Percentiles rank a stretch among this genome's conserved stretches.
phyloP scores from a whole-genome alignment of 2,329 filamentous ascomycete species.

The Sarocladium oryzae region DNA sequence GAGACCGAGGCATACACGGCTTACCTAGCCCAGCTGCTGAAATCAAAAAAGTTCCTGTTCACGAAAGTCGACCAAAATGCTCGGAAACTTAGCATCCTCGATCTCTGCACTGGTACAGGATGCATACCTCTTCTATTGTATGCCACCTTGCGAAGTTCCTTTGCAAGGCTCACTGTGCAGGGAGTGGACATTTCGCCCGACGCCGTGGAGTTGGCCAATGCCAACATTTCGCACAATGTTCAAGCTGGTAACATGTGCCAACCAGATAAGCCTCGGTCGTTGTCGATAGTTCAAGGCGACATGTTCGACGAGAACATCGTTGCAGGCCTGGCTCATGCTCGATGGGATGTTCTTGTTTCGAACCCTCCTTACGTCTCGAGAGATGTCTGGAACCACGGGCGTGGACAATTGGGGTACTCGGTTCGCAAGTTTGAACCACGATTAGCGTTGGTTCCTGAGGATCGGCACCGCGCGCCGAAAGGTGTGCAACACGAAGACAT shows the following conservation, averaged over 20 bases:
- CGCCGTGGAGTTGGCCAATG: slow-evolving; percentile 58
- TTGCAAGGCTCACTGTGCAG: slow-evolving; percentile 40
- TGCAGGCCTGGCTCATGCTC: slow-evolving; percentile 15
- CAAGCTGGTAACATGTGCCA: slow-evolving; percentile 18
- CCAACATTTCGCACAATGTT: slow-evolving; percentile 54
- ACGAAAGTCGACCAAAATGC: slow-evolving; percentile 9
- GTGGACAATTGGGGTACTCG: slow-evolving; percentile 53
- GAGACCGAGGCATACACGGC: slow-evolving; percentile 66
- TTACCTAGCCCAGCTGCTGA: slow-evolving; percentile 44
- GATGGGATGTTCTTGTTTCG: slow-evolving; percentile 64
- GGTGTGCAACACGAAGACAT: slow-evolving; percentile 37
- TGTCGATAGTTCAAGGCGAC: slow-evolving; percentile 42
- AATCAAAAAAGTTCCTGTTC: slow-evolving; percentile 15
- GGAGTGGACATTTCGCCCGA: slow-evolving; percentile 67
- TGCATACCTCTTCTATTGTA: slow-evolving; percentile 79
- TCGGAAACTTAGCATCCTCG: slow-evolving; percentile 56
- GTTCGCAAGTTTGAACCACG: slow-evolving; percentile 78
- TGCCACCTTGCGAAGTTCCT: slow-evolving; percentile 44
- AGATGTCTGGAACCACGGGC: slow-evolving; percentile 30
- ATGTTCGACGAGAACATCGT: slow-evolving; percentile 40
- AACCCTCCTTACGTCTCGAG: slow-evolving; percentile 90
- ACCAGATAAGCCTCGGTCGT: slow-evolving; percentile 15
- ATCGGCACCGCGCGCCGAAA: slow-evolving; percentile 19
- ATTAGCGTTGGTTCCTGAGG: slow-evolving; percentile 62
- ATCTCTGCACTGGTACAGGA: slow-evolving; percentile 86